A percentile compares a stretch with the other conserved stretches of the same genome.
Conservation (phyloP, 495 filamentous ascomycete species). For the Penicillium antarcticum region DNA sequence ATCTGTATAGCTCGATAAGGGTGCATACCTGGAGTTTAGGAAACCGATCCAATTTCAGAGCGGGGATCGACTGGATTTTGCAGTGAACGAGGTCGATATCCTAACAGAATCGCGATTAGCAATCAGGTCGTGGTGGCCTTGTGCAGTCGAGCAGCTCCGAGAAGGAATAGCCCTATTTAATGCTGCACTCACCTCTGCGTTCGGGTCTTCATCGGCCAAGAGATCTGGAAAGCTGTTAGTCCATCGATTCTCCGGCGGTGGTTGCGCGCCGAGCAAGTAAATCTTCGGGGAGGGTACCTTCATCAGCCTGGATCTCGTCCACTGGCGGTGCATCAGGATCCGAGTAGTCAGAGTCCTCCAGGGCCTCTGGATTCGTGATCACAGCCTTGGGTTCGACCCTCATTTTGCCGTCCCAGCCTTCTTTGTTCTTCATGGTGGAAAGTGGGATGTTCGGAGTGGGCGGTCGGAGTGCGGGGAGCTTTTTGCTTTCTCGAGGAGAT, state of each 20-base stretch:
- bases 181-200: conserved; percentile 47
- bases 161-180: background rate
- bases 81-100: conserved; percentile 90
- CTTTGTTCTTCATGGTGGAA: conserved; percentile 54
- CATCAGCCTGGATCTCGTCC: conserved; percentile 76
- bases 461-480: conserved; percentile 26
- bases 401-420: conserved; percentile 93
- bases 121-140: background rate
- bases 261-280: background rate
- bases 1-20: background rate
- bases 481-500: conserved; percentile 5
- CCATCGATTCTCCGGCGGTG: background rate
- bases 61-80: conserved; percentile 74
- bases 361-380: conserved; percentile 68
- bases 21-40: conserved; percentile 57
- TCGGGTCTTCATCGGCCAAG: conserved; percentile 59
- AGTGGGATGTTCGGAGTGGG: conserved; percentile 15
- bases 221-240: conserved; percentile 48
- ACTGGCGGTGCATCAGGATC: conserved; percentile 75
- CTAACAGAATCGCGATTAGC: conserved; percentile 34
- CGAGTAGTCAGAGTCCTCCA: conserved; percentile 80
- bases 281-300: conserved; percentile 50
- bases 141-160: background rate
- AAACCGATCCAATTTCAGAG: conserved; percentile 80
- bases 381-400: conserved; percentile 63